Base-by-base conservation (phyloP, 2,329 filamentous ascomycete species). In the Ophiostoma ulmi region DNA sequence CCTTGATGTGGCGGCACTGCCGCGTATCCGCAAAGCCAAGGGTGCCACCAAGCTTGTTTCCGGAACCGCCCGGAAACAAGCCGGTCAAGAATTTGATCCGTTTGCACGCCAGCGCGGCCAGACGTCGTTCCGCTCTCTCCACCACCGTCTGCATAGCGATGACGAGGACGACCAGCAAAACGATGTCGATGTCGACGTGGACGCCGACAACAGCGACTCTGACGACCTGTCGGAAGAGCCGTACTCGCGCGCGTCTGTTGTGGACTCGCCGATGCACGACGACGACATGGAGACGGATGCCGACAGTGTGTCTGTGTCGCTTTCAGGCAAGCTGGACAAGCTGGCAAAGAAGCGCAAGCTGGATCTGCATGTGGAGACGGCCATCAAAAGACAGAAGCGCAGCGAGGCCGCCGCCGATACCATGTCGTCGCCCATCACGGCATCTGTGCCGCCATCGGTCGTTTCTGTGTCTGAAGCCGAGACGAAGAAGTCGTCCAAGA, bases 121-220 rank as follows among this genome's bases (percentile, higher is more conserved):
- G 86, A 88, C 35, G 22, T 67, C 65, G 39, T 88, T 93, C 78
- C 88, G 93, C 69, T 91, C 92, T 7, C 84, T 98, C 22, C 93
- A 97, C 78, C 91, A 97, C 80, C 87, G 89, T 44, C 83, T 95
- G 73, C 86, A 91, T 74, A 87, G 91, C 77, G 87, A 90, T 73
- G 91, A 91, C 73, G 71, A 92, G 61, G 91, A 91, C n/a, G 92
- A 97, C 78, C 96, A 93, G 0, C 94, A 97, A 74, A 94, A 96
- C 74, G 93, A 97, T 70, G 82, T 80, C 1, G 86, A 87, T 73
- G 86, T 68, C 20, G 66, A 31, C 8, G 67, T 31, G 31, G 66
- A 67, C 14, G 58, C 69, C 17, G 52, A 68, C 38, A 39, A 67
- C 65, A 48, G 39, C 39, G 65, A 67, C 65, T 31, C 22, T n/a